Conservation (phyloP, 1,284 basidiomycete genomes). For the Cutaneotrichosporon sp. region DNA sequence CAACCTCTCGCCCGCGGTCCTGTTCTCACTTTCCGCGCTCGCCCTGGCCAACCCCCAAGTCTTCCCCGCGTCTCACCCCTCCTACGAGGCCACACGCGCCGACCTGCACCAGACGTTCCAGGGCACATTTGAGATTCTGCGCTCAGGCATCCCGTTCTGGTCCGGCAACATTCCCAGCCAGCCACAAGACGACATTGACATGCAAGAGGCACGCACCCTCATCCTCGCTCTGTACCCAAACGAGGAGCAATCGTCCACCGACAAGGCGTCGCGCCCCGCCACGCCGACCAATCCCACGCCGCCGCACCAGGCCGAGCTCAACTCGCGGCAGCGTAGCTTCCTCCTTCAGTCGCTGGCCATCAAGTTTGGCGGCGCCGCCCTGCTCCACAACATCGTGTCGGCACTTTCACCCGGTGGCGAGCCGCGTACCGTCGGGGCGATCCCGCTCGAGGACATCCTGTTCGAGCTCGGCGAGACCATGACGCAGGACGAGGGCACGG, state of each 20-base stretch:
- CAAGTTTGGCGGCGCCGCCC: conserved; percentile 46
- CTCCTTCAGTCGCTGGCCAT: conserved; percentile 38
- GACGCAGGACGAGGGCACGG: conserved; percentile 45
- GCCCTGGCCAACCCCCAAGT: conserved; percentile 43
- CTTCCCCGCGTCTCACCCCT: conserved; percentile 35
- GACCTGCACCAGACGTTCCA: conserved; percentile 39
- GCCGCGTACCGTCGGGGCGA: conserved; percentile 30
- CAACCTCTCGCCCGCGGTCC: conserved; percentile 36
- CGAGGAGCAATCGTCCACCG: conserved; percentile 21
- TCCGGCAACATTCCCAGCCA: conserved; percentile 32
- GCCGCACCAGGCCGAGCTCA: conserved; percentile 40
- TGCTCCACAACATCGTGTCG: conserved; percentile 45
- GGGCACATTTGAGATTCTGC: conserved; percentile 36
- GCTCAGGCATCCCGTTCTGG: conserved; percentile 40
- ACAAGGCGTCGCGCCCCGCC: conserved; percentile 30
- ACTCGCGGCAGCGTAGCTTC: conserved; percentile 38
- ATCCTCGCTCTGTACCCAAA: conserved; percentile 44
- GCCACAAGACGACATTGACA: conserved; percentile 37
- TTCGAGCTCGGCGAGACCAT: conserved; percentile 48
- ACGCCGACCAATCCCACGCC: conserved; percentile 43
- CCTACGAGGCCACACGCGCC: conserved; percentile 32
- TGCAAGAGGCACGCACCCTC: conserved; percentile 43
- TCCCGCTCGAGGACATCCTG: conserved; percentile 45
- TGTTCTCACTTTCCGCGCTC: conserved; percentile 42
- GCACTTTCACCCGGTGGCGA: conserved; percentile 43